Evolutionary conservation across 1,284 basidiomycete genomes (phyloP).

Genomic region (Trametes sp.): DNA sequence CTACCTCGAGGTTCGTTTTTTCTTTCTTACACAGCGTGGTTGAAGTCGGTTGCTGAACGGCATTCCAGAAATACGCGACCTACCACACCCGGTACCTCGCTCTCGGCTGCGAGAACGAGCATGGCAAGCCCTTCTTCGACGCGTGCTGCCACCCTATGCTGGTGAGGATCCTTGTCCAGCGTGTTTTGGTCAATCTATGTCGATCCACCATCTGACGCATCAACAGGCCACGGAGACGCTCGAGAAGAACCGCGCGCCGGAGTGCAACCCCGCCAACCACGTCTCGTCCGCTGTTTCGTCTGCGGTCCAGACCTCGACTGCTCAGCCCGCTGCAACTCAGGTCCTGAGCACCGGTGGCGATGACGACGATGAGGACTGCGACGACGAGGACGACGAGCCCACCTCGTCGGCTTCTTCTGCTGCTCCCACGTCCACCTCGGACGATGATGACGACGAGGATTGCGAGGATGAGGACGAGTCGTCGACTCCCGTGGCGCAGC

Average conservation of each 20-base stretch:
- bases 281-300: conserved; percentile 33
- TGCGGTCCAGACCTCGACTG: conserved; percentile 26
- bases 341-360: conserved; percentile 25
- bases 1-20: conserved; percentile 42
- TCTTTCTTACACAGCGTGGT: background rate
- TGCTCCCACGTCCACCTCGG: conserved; percentile 27
- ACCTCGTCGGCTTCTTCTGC: conserved; percentile 28
- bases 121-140: conserved; percentile 73
- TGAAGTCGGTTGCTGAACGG: background rate
- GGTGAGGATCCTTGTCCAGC: conserved; percentile 43
- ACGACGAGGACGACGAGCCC: conserved; percentile 39
- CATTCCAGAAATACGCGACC: conserved; percentile 54
- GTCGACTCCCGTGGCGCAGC: conserved; percentile 17
- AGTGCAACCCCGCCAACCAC: conserved; percentile 54
- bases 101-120: conserved; percentile 64
- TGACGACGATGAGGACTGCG: conserved; percentile 36
- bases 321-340: conserved; percentile 36
- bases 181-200: background rate
- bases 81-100: conserved; percentile 75
- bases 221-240: conserved; percentile 57
- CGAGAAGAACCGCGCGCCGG: conserved; percentile 52
- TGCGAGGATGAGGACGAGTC: conserved; percentile 28
- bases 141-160: conserved; percentile 63
- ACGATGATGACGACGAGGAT: conserved; percentile 27
- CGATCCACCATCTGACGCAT: conserved; percentile 7